phyloP scores from a whole-genome alignment of 129 eudicot species.

The Flaveria bidentis region DNA sequence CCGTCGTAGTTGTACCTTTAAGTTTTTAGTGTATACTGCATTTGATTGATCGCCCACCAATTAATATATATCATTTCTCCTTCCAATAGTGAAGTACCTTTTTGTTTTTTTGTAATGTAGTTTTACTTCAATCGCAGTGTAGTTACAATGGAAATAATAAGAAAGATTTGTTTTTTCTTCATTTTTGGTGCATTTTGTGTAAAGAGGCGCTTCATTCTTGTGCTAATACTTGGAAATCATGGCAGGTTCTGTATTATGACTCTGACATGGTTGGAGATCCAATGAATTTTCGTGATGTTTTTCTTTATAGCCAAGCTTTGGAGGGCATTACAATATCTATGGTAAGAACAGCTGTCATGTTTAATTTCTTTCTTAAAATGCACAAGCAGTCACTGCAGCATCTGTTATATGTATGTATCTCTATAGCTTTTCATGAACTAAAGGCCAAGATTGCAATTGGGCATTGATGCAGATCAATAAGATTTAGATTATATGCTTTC shows the following conservation, averaged over 20 bases:
- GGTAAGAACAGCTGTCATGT: conserved; percentile 44
- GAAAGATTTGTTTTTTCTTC: not conserved
- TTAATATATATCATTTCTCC: conserved; percentile 1
- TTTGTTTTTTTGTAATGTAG: not conserved
- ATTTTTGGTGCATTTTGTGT: not conserved
- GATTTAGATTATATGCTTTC: conserved; percentile 8
- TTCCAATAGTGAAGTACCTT: not conserved
- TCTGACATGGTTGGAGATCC: conserved; percentile 89
- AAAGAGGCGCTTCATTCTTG: not conserved
- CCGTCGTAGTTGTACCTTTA: not conserved
- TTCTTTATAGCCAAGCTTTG: conserved; percentile 90
- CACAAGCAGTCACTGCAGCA: conserved; percentile 11
- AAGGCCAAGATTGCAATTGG: conserved; percentile 8
- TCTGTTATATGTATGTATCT: conserved; percentile 19
- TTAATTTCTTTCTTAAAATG: not conserved
- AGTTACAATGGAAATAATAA: not conserved
- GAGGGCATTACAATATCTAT: conserved; percentile 85
- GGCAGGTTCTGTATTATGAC: conserved; percentile 75
- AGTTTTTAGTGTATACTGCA: not conserved
- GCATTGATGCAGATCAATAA: conserved; percentile 13
- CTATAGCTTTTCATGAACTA: conserved; percentile 16
- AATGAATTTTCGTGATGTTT: conserved; percentile 81
- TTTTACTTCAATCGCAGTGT: conserved; percentile 5
- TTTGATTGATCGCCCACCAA: conserved; percentile 7
- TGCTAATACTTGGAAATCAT: conserved; percentile 23